These are phyloP conservation scores for Xanthoceras sorbifolium DNA, from an alignment of 345 rosid genomes.

Conservation along the genomic window DNA sequence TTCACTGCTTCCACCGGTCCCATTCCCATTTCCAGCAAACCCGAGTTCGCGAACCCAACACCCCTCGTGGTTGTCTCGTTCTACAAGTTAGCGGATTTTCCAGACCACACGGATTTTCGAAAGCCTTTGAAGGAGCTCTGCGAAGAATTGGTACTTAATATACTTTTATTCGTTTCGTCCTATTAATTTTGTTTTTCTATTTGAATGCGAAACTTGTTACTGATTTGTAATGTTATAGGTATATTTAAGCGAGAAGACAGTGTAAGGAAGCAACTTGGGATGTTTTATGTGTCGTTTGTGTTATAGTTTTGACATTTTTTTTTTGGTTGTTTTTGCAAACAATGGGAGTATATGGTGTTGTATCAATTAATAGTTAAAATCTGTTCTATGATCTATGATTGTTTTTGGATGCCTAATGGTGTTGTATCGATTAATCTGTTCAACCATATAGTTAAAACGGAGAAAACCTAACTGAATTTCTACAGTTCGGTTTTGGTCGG, in stretches of 20 bases:
- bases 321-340: background rate
- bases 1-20: slow-evolving; percentile 33
- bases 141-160: slow-evolving; percentile 59
- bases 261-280: background rate
- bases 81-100: slow-evolving; percentile 85
- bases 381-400: too few relatives aligned
- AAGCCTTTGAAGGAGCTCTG: slow-evolving; percentile 82
- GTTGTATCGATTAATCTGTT: too few relatives aligned
- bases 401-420: too few relatives aligned
- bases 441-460: too few relatives aligned
- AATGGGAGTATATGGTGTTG: too few relatives aligned
- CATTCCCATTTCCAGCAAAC: slow-evolving; percentile 6
- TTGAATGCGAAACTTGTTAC: background rate
- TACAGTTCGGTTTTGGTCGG: too few relatives aligned
- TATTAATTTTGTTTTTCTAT: background rate
- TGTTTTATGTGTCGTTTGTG: background rate
- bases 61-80: slow-evolving; percentile 77
- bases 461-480: too few relatives aligned
- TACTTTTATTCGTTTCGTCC: slow-evolving; percentile 2
- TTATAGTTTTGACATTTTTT: background rate
- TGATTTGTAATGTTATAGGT: background rate
- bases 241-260: background rate
- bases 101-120: slow-evolving; percentile 74
- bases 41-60: slow-evolving; percentile 18
- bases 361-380: too few relatives aligned